Conservation (phyloP, 2,329 filamentous ascomycete species). For the Arthrobotrys entomopaga region DNA sequence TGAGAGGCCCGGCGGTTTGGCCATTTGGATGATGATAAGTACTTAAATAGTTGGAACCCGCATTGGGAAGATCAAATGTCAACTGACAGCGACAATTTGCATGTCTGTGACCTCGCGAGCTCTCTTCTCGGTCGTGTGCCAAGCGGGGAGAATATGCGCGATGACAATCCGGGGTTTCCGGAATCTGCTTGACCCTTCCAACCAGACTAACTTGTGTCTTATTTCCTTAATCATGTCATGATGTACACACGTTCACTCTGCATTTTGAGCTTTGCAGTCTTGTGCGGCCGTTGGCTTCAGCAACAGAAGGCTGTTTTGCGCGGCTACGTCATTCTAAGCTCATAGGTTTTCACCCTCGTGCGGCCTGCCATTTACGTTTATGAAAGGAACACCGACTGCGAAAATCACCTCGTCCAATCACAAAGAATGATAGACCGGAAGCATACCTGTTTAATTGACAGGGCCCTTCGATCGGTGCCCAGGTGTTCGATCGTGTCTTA, state of each 20-base stretch:
- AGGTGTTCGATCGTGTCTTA: background rate
- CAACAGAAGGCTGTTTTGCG: background rate
- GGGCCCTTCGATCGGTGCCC: background rate
- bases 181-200: background rate
- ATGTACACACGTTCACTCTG: conserved; percentile 9
- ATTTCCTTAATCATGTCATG: conserved; percentile 17
- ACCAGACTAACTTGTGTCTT: background rate
- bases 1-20: background rate
- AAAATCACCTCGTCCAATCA: conserved; percentile 13
- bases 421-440: background rate
- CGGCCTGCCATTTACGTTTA: too few species aligned
- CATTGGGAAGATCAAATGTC: conserved; percentile 18
- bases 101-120: conserved; percentile 19
- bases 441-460: background rate
- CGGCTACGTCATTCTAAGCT: conserved; percentile 21
- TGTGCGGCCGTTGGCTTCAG: conserved; percentile 6
- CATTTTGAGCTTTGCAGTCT: background rate
- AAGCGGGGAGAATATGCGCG: background rate
- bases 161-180: conserved; percentile 20
- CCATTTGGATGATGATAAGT: background rate
- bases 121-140: conserved; percentile 5
- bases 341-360: background rate
- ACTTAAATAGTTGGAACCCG: background rate
- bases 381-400: conserved; percentile 2
- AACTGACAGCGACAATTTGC: conserved; percentile 27